Evolutionary conservation across 1,284 basidiomycete species (phyloP).

Genomic region (Sporisorium exsertum): DNA sequence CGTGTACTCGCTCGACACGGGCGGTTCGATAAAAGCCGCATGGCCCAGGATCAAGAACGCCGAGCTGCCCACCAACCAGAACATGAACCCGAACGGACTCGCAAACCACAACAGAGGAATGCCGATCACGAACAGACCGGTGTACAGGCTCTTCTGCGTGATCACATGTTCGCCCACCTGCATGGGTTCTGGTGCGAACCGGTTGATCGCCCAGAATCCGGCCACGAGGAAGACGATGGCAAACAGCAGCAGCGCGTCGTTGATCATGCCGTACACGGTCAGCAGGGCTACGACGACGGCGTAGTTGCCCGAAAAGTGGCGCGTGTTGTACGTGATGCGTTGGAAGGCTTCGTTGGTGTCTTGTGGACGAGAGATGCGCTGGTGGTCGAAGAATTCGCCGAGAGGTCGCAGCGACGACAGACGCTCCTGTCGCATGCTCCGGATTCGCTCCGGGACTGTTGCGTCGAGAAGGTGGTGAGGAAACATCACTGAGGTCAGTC

Average conservation of each 20-base stretch:
- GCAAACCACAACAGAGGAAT: conserved; percentile 66
- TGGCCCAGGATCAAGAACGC: conserved; percentile 76
- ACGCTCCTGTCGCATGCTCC: conserved; percentile 76
- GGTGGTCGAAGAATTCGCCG: conserved; percentile 79
- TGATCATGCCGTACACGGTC: conserved; percentile 90
- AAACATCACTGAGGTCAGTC: not conserved
- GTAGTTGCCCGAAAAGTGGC: conserved; percentile 77
- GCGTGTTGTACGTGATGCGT: conserved; percentile 91
- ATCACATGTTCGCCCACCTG: conserved; percentile 82
- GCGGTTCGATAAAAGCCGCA: conserved; percentile 85
- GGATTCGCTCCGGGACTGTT: conserved; percentile 58
- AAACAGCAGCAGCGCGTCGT: conserved; percentile 83
- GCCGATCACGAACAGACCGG: conserved; percentile 70
- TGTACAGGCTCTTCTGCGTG: conserved; percentile 80
- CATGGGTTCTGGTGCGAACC: conserved; percentile 74
- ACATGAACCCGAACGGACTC: conserved; percentile 63
- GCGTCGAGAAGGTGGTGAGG: not conserved
- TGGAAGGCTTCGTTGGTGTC: conserved; percentile 75
- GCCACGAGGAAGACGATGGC: conserved; percentile 89
- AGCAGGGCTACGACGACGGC: conserved; percentile 82
- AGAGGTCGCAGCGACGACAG: conserved; percentile 84
- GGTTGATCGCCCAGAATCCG: conserved; percentile 90
- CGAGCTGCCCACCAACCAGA: conserved; percentile 70
- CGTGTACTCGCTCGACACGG: conserved; percentile 88
- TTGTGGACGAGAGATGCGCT: conserved; percentile 80